Conservation (phyloP, 768 basidiomycete genomes). For the Russula abietina region DNA sequence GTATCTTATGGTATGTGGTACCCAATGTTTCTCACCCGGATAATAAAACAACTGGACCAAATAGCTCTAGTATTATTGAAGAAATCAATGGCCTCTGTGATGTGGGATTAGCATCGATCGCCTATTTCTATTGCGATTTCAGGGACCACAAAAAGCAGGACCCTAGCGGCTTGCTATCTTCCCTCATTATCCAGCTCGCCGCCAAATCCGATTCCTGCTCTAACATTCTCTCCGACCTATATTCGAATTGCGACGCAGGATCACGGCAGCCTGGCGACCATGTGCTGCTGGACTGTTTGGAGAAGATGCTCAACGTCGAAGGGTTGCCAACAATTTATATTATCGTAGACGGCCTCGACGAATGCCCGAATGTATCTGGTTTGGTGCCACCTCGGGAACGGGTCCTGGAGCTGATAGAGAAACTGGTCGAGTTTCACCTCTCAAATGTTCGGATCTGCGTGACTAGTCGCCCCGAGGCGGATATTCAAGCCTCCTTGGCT, state of each 20-base stretch:
- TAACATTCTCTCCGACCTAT: not conserved
- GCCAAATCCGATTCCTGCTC: not conserved
- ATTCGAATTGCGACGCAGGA: not conserved
- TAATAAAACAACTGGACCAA: too few relatives aligned
- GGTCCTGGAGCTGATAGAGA: not conserved
- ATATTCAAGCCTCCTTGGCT: not conserved
- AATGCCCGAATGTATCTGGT: not conserved
- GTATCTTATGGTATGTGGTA: not conserved
- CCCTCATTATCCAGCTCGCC: not conserved
- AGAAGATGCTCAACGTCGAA: not conserved
- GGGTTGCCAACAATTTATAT: not conserved
- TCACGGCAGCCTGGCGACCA: not conserved
- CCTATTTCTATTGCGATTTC: slow-evolving; percentile 1
- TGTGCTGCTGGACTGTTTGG: not conserved
- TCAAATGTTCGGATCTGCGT: not conserved
- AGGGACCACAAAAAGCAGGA: not conserved
- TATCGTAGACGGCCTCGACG: not conserved
- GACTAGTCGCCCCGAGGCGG: not conserved
- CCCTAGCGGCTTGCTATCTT: not conserved
- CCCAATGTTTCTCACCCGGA: too few relatives aligned
- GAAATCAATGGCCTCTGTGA: not conserved
- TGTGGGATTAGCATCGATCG: not conserved
- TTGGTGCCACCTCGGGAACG: not conserved
- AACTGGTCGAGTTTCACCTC: not conserved
- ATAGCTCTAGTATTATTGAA: not conserved